A percentile compares a stretch with the other conserved stretches of the same genome.
These are phyloP conservation scores for Alternaria hordeiaustralica DNA, from an alignment of 2,329 filamentous ascomycete genomes.

Conservation along the genomic window DNA sequence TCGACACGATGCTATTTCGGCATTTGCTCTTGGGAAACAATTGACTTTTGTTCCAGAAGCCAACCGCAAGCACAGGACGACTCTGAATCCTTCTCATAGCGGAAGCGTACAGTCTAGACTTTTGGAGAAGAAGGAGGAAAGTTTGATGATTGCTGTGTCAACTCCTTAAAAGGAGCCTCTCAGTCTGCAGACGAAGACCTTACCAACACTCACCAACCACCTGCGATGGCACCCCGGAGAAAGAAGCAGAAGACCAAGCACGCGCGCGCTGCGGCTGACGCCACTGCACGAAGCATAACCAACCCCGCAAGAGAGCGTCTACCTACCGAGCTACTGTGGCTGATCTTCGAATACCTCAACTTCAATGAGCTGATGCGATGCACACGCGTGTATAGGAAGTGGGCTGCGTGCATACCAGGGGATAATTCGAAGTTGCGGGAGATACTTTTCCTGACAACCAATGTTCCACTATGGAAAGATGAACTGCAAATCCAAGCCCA, in stretches of 20 bases:
- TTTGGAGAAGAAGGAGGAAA: background rate
- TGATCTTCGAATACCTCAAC: background rate
- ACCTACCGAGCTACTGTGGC: background rate
- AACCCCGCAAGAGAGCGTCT: background rate
- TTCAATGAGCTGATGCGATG: background rate
- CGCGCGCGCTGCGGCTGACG: background rate
- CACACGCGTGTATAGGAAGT: background rate
- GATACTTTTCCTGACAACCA: no score
- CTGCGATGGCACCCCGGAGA: background rate
- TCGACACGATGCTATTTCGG: no score
- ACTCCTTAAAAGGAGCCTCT: background rate
- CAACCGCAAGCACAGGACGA: background rate
- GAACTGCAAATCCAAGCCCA: no score
- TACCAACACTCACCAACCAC: background rate
- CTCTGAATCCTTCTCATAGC: background rate
- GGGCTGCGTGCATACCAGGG: no score
- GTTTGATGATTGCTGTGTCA: background rate
- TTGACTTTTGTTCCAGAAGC: background rate
- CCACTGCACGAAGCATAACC: background rate
- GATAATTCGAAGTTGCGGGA: no score
- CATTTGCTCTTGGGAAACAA: background rate
- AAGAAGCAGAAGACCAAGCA: background rate
- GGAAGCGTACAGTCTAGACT: background rate
- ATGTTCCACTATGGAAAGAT: no score
- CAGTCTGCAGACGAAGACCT: accelerated